Conservation (phyloP, 495 filamentous ascomycete genomes). For the Chaetomium fimeti region DNA sequence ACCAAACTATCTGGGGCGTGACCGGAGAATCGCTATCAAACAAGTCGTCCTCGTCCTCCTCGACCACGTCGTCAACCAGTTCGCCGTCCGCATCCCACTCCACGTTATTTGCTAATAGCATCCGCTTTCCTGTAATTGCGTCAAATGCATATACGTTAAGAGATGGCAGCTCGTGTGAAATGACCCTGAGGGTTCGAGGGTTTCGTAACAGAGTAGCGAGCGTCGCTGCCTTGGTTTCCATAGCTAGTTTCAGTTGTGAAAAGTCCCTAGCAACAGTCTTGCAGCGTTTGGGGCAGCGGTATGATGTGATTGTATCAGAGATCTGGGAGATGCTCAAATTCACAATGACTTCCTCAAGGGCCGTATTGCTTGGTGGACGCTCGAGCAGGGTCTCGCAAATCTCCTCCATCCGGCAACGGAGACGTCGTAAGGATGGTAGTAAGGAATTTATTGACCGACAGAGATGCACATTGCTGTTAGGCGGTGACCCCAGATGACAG, state of each 20-base stretch:
- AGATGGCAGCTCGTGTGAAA: constrained; percentile 10
- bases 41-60: constrained; percentile 3
- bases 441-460: constrained; percentile 12
- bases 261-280: neutral
- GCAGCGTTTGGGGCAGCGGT: neutral
- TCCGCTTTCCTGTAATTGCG: neutral
- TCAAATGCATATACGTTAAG: constrained; percentile 6
- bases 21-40: neutral
- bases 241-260: neutral
- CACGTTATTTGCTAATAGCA: neutral
- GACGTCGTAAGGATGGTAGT: constrained; percentile 7
- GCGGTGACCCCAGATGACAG: neutral
- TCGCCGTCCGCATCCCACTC: constrained; percentile 12
- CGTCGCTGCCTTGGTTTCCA: neutral
- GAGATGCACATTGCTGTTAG: neutral
- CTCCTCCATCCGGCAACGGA: constrained; percentile 13
- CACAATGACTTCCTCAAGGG: constrained; percentile 17
- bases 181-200: constrained; percentile 11
- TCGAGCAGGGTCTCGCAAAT: constrained; percentile 1
- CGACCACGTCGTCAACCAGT: neutral
- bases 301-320: neutral
- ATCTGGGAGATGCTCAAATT: neutral
- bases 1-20: neutral
- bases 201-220: neutral
- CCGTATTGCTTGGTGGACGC: neutral